phyloP scores from a whole-genome alignment of 306 rosid species.

The Lathyrus aphaca region DNA sequence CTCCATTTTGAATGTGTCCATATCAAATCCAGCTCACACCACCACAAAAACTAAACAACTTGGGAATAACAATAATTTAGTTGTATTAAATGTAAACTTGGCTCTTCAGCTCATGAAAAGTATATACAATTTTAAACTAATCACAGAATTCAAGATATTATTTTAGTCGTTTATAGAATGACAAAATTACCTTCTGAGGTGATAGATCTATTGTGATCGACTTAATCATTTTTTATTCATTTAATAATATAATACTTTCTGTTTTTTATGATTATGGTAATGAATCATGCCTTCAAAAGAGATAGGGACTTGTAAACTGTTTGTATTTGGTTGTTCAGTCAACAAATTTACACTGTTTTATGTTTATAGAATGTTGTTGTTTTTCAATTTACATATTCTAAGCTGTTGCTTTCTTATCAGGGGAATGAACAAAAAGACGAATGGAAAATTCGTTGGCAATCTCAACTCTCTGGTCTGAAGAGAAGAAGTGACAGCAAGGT shows the following conservation, averaged over 20 bases:
- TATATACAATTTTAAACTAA: slow-evolving; percentile 18
- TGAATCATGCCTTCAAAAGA: slow-evolving; percentile 20
- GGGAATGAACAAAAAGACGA: slow-evolving; percentile 49
- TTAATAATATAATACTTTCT: not conserved
- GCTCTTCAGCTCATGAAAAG: slow-evolving; percentile 31
- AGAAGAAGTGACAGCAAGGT: slow-evolving; percentile 59
- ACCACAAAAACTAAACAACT: slow-evolving; percentile 2
- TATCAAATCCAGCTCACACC: slow-evolving; percentile 30
- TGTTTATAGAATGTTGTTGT: not conserved
- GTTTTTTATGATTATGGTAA: not conserved
- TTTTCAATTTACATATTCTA: not conserved
- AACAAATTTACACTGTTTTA: slow-evolving; percentile 2
- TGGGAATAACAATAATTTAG: not conserved
- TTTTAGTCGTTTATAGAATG: not conserved
- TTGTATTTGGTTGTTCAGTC: slow-evolving; percentile 18
- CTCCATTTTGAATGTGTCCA: slow-evolving; percentile 1
- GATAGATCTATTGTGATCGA: slow-evolving; percentile 5
- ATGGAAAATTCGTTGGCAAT: slow-evolving; percentile 69
- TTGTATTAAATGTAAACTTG: slow-evolving; percentile 17
- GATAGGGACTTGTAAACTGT: slow-evolving; percentile 1
- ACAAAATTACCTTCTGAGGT: not conserved
- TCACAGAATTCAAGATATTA: not conserved
- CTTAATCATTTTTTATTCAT: slow-evolving; percentile 29
- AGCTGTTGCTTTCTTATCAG: slow-evolving; percentile 45
- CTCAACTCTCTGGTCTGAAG: slow-evolving; percentile 67